Base-by-base conservation (phyloP, 352 stramenopile genomes). In the Pythium insidiosum region DNA sequence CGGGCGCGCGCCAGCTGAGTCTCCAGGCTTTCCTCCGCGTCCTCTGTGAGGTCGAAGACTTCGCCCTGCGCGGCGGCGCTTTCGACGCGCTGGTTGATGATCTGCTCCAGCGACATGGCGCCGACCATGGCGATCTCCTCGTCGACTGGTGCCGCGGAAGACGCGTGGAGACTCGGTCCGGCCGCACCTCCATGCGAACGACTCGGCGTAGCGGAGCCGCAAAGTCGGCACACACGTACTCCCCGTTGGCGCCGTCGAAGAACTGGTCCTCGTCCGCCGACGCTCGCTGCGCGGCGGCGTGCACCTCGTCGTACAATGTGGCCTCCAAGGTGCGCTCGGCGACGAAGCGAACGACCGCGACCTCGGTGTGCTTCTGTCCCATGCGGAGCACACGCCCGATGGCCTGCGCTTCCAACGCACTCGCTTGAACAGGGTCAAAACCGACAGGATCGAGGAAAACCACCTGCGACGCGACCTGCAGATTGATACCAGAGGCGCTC, bases 321-420 rank as follows among this genome's bases (percentile, higher is more conserved):
- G 70, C 68, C 46, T 94, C 82, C 25, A 94, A 63, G 6, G 79
- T 86, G 45, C 75, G 61, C 48, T 86, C 68, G 9, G 76, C 73
- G 56, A 89, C 68, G 43, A 92, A 74, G 21, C 79, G 73, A 37
- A 85, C 63, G 22, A 94, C 76, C 30, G 63, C 68, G 31, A 92
- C 79, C 35, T 73, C 31, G 3, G 48, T 43, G 39, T 91, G 80
- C n/a, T 62, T 69, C 55, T 94, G 82, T 6, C 82, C 82, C 79
- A 94, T 94, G 9, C 82, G 71, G 19, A 94, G 54, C 39, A 90
- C 82, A 23, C 82, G 77, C 24, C 82, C 82, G 47, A 92, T 86
- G 15, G 82, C 82, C 30, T 94, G 82, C 42, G 83, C 65, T 59
- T 92, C 82, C 21, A 92, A 55, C 13, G 79, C 73, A 25, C 68